phyloP scores from a whole-genome alignment of 78 protist genomes.

The Capsaspora owczarzaki region DNA sequence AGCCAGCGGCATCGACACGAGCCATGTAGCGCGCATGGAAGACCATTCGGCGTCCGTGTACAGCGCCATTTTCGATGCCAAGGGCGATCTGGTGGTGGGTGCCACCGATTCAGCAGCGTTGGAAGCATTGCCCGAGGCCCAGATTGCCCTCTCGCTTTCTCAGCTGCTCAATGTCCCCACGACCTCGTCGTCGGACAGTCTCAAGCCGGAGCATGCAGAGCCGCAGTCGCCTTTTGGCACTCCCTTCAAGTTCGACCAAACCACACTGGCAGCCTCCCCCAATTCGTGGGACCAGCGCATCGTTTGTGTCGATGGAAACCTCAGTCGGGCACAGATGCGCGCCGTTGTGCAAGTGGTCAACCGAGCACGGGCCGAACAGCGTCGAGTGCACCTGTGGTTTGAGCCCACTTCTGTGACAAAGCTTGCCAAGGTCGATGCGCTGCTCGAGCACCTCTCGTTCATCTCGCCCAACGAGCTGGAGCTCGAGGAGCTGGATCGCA shows the following conservation, averaged over 20 bases:
- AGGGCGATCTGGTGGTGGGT: background rate
- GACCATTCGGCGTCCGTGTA: background rate
- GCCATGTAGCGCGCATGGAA: background rate
- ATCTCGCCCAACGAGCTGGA: background rate
- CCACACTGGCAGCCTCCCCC: too few species aligned
- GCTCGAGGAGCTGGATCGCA: conserved; percentile 12
- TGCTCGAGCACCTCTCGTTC: background rate
- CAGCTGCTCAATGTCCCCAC: too few species aligned
- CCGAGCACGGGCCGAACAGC: too few species aligned
- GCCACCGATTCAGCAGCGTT: too few species aligned
- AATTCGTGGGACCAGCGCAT: too few species aligned
- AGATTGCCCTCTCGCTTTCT: too few species aligned
- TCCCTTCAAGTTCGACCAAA: too few species aligned
- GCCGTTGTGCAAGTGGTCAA: background rate
- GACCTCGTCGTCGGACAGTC: too few species aligned
- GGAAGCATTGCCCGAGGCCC: too few species aligned
- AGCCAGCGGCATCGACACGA: background rate
- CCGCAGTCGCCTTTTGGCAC: too few species aligned
- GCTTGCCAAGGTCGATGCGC: background rate
- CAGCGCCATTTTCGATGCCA: conserved; percentile 3
- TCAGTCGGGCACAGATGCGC: background rate
- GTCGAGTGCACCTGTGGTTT: background rate
- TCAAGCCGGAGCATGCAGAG: too few species aligned
- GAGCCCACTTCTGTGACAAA: conserved; percentile 1
- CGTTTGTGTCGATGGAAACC: background rate